Base-by-base conservation (phyloP, 768 basidiomycete genomes). In the Rhizopogon rudus region DNA sequence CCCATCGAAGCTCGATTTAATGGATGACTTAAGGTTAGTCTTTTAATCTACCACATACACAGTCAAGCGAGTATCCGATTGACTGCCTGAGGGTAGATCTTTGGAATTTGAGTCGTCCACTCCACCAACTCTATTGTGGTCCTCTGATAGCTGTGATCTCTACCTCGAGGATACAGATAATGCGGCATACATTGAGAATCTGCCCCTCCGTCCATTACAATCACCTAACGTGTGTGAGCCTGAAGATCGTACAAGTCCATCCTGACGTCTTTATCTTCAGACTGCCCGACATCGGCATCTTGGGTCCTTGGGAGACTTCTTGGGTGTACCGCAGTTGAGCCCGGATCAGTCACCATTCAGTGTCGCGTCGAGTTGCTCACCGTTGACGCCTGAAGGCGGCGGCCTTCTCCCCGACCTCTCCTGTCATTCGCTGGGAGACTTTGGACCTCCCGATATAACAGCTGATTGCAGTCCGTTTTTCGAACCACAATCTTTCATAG, bases 311-410 rank as follows among this genome's bases (percentile, higher is more conserved):
- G 48, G 14, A 39, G 48, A 25, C 20, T 49, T 49, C 20, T 49
- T 49, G 16, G 20, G 48, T 37, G 35, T 49, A 16, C 52, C 67
- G 0, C 55, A 46, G 0, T 57, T 67, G 10, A 70, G 68, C 6
- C 68, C 65, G 0, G 67, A 71, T 20, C 45, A 49, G 2, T 68
- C 67, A 1, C 67, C 67, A 0, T 49, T 40, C 2, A 65, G 65
- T 14, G 40, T 55, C 33, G 57, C 56, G n/a, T 67, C 65, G 13
- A 69, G 67, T 10, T 55, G 56, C 5, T 57, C 60, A 49, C 44
- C 61, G 6, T 55, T 52, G 31, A 68, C 67, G 0, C 67, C 67
- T 0, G 44, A 46, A 9, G 49, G 37, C 4, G 57, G 58, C 17
- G 20, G 40, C 1, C 43, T 31, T 5, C 40, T 60, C 9, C 20